Base-by-base conservation (phyloP, 345 rosid species). In the Euphorbia tirucalli region DNA sequence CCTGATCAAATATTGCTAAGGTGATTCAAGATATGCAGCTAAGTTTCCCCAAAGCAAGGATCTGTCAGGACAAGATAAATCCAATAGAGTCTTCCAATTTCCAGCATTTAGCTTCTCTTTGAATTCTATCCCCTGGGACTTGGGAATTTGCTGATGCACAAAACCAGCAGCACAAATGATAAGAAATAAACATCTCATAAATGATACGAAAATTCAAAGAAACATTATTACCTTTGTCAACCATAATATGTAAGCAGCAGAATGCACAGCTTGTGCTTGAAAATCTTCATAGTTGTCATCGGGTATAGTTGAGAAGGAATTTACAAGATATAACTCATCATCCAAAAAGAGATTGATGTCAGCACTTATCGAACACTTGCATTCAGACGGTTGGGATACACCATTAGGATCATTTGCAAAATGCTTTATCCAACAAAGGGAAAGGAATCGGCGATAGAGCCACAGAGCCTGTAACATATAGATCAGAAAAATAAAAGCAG, bases 381-480 rank as follows among this genome's bases (percentile, higher is more conserved):
- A 65, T 61, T 79, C 52, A 0, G 66, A 70, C 44, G 59, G 74
- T 79, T 50, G 25, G 28, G 79, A 49, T 22, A 16, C 27, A 22
- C 61, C 70, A 69, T 44, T 56, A 32, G 27, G 48, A 32, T 68
- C 62, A 73, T 57, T 50, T 22, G 69, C 61, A 43, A 89, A 77
- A 84, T 84, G 74, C 76, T 76, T 69, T 32, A 90, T 74, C 89
- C 89, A 87, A 65, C 66, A 75, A 11, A 82, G 77, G 66, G 91
- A 85, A 63, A 94, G 91, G 78, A 87, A 94, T 21, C 96, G 88
- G 3, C 97, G 88, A 73, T 95, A 89, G 67, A 92, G 88, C 96
- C 96, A 94, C 58, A 89, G 76, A 54, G 92, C 96, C 95, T 93
- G 88, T 30, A 48, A 54, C 25, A 48, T 22, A 21, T 44, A n/a